Evolutionary conservation across 306 rosid genomes (phyloP).

Genomic region (Gynostemma pentaphyllum): DNA sequence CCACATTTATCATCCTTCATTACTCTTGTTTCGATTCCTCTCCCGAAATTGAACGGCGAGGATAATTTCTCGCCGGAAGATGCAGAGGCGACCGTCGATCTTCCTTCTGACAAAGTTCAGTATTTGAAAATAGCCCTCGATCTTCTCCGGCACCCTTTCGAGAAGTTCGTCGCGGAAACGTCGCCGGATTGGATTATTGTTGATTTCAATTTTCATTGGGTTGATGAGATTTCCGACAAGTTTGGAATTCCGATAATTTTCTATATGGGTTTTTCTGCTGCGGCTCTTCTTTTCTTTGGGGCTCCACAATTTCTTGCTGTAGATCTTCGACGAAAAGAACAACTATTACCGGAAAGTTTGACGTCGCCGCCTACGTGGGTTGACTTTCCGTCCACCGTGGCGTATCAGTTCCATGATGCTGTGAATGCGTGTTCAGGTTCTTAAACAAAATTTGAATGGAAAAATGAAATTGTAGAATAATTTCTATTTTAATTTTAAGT

Average conservation of each 20-base stretch:
- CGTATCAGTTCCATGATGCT: too few species aligned
- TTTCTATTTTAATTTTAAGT: too few species aligned
- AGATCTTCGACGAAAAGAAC: too few species aligned
- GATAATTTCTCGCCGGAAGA: constrained; percentile 10
- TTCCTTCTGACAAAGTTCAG: constrained; percentile 5
- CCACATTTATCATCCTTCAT: background rate
- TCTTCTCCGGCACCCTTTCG: background rate
- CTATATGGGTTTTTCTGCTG: too few species aligned
- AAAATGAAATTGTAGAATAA: too few species aligned
- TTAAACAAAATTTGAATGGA: too few species aligned
- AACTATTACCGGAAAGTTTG: too few species aligned
- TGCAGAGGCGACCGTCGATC: constrained; percentile 11
- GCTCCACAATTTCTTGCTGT: too few species aligned
- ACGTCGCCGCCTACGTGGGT: too few species aligned
- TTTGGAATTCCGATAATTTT: background rate
- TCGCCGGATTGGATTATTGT: constrained; percentile 13
- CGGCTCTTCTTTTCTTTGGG: too few species aligned
- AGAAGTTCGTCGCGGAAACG: constrained; percentile 4
- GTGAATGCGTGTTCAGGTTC: too few species aligned
- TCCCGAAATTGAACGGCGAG: background rate
- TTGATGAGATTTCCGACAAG: background rate
- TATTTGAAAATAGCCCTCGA: constrained; percentile 1
- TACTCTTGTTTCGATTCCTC: background rate
- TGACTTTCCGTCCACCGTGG: too few species aligned
- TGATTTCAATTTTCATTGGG: constrained; percentile 13